These are phyloP conservation scores for Alternaria postmessia DNA, from an alignment of 2,329 filamentous ascomycete genomes.

Conservation along the genomic window DNA sequence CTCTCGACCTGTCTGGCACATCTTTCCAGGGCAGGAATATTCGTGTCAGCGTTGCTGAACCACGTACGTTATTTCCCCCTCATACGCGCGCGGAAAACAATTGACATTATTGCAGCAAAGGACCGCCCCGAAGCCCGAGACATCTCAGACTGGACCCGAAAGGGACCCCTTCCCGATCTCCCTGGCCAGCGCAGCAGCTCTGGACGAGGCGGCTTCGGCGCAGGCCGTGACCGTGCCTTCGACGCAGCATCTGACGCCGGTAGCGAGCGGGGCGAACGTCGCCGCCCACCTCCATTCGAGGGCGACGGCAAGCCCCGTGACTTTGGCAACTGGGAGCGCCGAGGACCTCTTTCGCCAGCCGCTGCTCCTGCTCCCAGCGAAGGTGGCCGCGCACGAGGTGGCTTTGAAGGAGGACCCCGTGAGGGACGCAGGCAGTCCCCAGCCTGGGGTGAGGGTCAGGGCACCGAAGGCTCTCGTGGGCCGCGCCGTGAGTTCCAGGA, in stretches of 20 bases:
- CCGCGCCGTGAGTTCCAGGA: slow-evolving; percentile 75
- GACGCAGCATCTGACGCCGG: slow-evolving; percentile 61
- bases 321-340: slow-evolving; percentile 92
- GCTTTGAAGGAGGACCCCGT: slow-evolving; percentile 51
- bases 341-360: slow-evolving; percentile 83
- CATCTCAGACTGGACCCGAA: slow-evolving; percentile 89
- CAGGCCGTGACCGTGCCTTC: slow-evolving; percentile 58
- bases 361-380: slow-evolving; percentile 59
- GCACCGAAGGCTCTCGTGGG: slow-evolving; percentile 79
- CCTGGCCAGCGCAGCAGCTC: slow-evolving; percentile 65
- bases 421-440: slow-evolving; percentile 65
- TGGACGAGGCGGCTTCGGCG: slow-evolving; percentile 53
- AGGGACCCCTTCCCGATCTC: slow-evolving; percentile 83
- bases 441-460: slow-evolving; percentile 75
- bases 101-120: slow-evolving; percentile 70
- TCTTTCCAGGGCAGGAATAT: slow-evolving; percentile 89
- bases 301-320: slow-evolving; percentile 80
- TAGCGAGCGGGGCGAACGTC: slow-evolving; percentile 72
- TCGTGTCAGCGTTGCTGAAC: slow-evolving; percentile 94
- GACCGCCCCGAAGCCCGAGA: slow-evolving; percentile 83
- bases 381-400: slow-evolving; percentile 67
- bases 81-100: not conserved
- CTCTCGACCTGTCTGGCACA: slow-evolving; percentile 80
- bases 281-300: slow-evolving; percentile 70
- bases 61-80: slow-evolving; percentile 71